Conservation (phyloP, 768 basidiomycete genomes). For the Xerocomellus amylosporus region DNA sequence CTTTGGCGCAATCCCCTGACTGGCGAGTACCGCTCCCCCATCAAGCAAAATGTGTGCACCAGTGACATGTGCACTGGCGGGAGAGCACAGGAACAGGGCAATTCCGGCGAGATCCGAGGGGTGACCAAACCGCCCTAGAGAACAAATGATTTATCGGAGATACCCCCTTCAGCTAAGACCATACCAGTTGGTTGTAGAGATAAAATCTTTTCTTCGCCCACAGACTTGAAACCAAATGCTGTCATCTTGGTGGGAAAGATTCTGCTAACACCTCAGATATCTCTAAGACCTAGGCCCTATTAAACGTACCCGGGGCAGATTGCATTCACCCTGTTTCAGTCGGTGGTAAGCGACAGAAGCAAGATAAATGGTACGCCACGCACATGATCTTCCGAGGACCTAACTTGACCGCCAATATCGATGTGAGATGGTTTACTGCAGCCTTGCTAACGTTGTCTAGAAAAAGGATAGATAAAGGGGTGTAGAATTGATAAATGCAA, state of each 20-base stretch:
- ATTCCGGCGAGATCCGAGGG: slow-evolving; percentile 72
- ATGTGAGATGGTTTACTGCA: slow-evolving; percentile 83
- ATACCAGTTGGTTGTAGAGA: slow-evolving; percentile 63
- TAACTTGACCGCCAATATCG: slow-evolving; percentile 65
- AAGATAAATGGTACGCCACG: slow-evolving; percentile 25
- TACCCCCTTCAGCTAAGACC: neutral
- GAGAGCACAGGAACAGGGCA: slow-evolving; percentile 64
- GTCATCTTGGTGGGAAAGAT: slow-evolving; percentile 88
- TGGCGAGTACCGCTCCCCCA: slow-evolving; percentile 46
- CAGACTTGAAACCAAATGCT: slow-evolving; percentile 57
- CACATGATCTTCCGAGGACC: slow-evolving; percentile 62
- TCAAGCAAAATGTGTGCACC: slow-evolving; percentile 71
- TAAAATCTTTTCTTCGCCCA: slow-evolving; percentile 52
- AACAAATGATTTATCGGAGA: neutral
- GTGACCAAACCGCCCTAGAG: slow-evolving; percentile 59
- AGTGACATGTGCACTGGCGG: slow-evolving; percentile 71
- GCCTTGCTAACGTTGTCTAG: slow-evolving; percentile 81
- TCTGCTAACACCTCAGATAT: slow-evolving; percentile 30
- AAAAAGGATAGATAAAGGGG: neutral
- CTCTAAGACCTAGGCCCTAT: neutral
- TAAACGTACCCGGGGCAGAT: slow-evolving; percentile 69
- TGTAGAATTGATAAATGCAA: neutral
- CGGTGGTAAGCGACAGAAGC: neutral
- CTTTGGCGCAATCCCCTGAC: slow-evolving; percentile 22
- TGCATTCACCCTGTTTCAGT: slow-evolving; percentile 64